phyloP scores from a whole-genome alignment of 148 eudicot genomes.

The Vaccinium myrtillus region DNA sequence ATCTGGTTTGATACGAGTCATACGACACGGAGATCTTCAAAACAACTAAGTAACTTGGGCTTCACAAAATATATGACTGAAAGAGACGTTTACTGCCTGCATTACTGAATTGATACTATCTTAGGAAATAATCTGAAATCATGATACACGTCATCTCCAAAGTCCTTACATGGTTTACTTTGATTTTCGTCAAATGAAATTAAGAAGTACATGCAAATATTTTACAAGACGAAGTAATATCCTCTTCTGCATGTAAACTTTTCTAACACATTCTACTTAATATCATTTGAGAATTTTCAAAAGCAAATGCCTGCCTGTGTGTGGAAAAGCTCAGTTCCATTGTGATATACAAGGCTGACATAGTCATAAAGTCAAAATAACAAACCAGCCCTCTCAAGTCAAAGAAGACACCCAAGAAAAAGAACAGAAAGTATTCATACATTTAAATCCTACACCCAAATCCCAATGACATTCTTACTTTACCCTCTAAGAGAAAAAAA shows the following conservation, averaged over 20 bases:
- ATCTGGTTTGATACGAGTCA: neutral
- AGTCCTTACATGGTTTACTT: neutral
- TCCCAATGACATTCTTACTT: too few species aligned
- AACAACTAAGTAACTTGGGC: neutral
- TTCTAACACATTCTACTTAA: neutral
- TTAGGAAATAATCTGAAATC: neutral
- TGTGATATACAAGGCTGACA: too few species aligned
- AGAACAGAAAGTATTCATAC: too few species aligned
- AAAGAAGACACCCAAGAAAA: too few species aligned
- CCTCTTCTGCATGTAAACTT: conserved; percentile 1
- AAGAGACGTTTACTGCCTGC: neutral
- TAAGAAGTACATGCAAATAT: neutral
- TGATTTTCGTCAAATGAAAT: neutral
- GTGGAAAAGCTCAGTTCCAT: too few species aligned
- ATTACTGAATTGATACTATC: neutral
- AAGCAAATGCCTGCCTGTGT: too few species aligned
- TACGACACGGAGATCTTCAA: neutral
- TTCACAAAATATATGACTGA: neutral
- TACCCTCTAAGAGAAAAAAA: too few species aligned
- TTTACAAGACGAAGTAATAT: neutral
- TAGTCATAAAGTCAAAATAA: too few species aligned
- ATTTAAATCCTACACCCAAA: too few species aligned
- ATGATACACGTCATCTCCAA: neutral
- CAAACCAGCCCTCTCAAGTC: too few species aligned
- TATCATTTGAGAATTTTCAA: too few species aligned